A percentile compares a stretch with the other conserved stretches of the same genome.
Conservation (phyloP, 2,329 filamentous ascomycete genomes). For the Fusarium sp. region DNA sequence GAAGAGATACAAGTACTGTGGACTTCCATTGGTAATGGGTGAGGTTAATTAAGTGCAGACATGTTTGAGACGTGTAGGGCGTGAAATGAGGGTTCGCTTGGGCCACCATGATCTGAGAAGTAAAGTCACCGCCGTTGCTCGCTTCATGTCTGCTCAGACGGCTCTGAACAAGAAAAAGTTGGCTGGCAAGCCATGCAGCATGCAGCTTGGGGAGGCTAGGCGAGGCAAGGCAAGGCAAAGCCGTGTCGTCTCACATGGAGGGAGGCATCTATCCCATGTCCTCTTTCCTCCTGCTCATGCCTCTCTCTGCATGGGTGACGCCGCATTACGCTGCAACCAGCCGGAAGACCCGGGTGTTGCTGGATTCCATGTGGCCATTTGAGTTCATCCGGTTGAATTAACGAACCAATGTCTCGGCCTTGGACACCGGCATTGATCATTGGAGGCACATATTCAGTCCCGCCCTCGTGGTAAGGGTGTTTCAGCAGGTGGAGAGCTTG, state of each 20-base stretch:
- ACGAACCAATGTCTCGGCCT: constrained; percentile 8
- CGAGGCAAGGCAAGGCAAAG: neutral
- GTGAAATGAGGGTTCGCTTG: neutral
- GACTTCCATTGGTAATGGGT: neutral
- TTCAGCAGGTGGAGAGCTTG: constrained; percentile 13
- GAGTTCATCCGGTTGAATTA: constrained; percentile 20
- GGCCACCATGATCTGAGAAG: constrained; percentile 5
- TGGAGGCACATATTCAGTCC: constrained; percentile 7
- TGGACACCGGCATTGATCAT: neutral
- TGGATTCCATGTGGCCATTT: constrained; percentile 20
- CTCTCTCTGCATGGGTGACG: constrained; percentile 4
- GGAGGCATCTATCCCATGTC: constrained; percentile 7
- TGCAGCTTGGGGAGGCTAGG: constrained; percentile 3
- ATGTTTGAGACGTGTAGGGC: neutral
- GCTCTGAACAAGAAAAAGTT: neutral
- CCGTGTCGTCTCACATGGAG: constrained; percentile 8
- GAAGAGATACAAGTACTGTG: neutral
- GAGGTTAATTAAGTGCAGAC: neutral
- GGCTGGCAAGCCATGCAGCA: constrained; percentile 1
- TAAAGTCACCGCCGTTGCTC: constrained; percentile 7
- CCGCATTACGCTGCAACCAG: constrained; percentile 2
- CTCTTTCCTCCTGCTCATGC: neutral
- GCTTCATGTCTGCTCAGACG: neutral
- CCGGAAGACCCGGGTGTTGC: constrained; percentile 23
- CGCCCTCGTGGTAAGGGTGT: constrained; percentile 1